Conservation (phyloP, 1,284 basidiomycete genomes). For the Rhodotorula sp. region DNA sequence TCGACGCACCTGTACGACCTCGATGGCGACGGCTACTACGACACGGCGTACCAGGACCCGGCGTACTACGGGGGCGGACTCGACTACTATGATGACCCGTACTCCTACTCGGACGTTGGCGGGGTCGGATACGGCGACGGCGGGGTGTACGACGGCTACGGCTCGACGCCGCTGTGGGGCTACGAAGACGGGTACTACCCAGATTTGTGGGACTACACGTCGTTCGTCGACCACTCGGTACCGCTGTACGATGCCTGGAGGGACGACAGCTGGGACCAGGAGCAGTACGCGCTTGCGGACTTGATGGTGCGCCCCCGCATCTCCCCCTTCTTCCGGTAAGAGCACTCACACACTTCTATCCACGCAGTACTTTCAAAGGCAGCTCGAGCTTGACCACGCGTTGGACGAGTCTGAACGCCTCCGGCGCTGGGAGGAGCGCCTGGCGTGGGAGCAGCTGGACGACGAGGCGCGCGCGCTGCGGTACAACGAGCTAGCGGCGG, state of each 20-base stretch:
- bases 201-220: conserved; percentile 13
- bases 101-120: background rate
- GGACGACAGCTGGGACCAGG: conserved; percentile 9
- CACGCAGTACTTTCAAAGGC: conserved; percentile 29
- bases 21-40: background rate
- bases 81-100: background rate
- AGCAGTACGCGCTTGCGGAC: conserved; percentile 30
- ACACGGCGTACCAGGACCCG: background rate
- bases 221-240: conserved; percentile 3
- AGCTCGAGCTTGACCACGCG: conserved; percentile 28
- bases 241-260: conserved; percentile 14
- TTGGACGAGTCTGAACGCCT: conserved; percentile 22
- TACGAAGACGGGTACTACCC: background rate
- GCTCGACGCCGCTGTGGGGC: background rate
- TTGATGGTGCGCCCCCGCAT: conserved; percentile 21
- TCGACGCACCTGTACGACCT: background rate
- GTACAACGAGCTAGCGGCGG: conserved; percentile 14
- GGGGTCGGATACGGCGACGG: background rate
- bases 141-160: background rate
- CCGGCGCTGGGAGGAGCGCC: conserved; percentile 26
- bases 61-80: background rate
- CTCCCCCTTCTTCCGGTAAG: no score
- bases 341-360: no score
- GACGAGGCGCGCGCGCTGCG: conserved; percentile 10
- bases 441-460: conserved; percentile 31